Base-by-base conservation (phyloP, 2,329 filamentous ascomycete species). In the Penicillium crustosum region DNA sequence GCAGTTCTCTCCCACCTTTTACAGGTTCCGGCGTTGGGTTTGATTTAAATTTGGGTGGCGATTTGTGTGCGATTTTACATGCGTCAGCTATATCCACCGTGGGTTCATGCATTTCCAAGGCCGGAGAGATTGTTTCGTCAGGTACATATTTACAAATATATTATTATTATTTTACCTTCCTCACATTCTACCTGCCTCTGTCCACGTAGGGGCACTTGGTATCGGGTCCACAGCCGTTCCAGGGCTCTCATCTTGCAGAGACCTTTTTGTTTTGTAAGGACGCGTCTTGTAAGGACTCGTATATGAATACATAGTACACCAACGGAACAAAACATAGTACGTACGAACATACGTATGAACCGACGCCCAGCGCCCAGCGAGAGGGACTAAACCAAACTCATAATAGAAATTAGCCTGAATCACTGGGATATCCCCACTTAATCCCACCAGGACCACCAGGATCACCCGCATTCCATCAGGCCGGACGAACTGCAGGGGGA, bases 21-120 rank as follows among this genome's bases (percentile, higher is more conserved):
- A 65, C 64, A 64, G 65, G 63, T 62, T 63, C 62, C 58, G 63
- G 64, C 61, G 64, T 68, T 57, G 49, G 25, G 27, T 49, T 55
- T 57, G 42, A 17, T 66, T 59, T 60, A 64, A 61, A 55, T 49
- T 52, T 42, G 43, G 42, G 49, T 35, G 49, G 49, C 42, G 49
- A 47, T 48, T 23, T 49, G 49, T 56, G 51, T 55, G 56, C 49
- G 56, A 54, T 44, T 60, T 61, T 44, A 19, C 38, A 44, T 45
- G 55, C 54, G 53, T 59, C 59, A 59, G 58, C 53, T 59, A 50
- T 58, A 56, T 49, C 51, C 49, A 58, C 44, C 47, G 54, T 53
- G 60, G 49, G 44, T 44, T 45, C 57, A 51, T 45, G 53, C 52
- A 47, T 53, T 53, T 43, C 41, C 23, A 45, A 35, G 19, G 29